Conservation (phyloP, 352 stramenopile genomes). For the Poterioochromonas sp. region DNA sequence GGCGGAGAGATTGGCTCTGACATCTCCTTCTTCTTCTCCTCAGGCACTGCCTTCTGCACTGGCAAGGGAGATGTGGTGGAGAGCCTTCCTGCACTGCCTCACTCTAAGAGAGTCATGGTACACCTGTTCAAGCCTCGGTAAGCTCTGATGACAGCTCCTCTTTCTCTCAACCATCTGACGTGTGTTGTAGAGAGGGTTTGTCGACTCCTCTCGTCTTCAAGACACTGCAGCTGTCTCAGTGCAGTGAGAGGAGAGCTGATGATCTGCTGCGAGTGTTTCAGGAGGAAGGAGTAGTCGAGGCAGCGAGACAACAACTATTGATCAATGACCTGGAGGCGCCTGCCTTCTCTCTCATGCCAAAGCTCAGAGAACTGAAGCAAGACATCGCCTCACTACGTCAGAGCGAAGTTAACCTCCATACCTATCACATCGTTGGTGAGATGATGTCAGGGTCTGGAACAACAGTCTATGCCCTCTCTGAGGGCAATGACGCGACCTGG, state of each 20-base stretch:
- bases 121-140: constrained; percentile 16
- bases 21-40: constrained; percentile 70
- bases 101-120: constrained; percentile 4
- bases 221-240: constrained; percentile 58
- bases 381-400: constrained; percentile 49
- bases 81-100: constrained; percentile 39
- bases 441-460: constrained; percentile 73
- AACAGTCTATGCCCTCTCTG: constrained; percentile 63
- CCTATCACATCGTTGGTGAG: constrained; percentile 44
- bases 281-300: constrained; percentile 37
- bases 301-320: constrained; percentile 39
- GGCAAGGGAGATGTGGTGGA: constrained; percentile 58
- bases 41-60: constrained; percentile 66
- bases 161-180: too few relatives aligned
- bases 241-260: constrained; percentile 53
- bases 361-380: constrained; percentile 56
- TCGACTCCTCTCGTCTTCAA: constrained; percentile 67
- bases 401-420: constrained; percentile 40
- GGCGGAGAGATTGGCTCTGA: constrained; percentile 63
- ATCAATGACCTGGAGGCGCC: constrained; percentile 70
- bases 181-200: constrained; percentile 62
- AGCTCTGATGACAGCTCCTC: not conserved
- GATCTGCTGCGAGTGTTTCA: constrained; percentile 49
- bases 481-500: too few relatives aligned
- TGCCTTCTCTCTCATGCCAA: constrained; percentile 59